A percentile compares a stretch with the other conserved stretches of the same genome.
Conservation (phyloP, 164 flowering plant genomes). For the Berberis vulgaris region DNA sequence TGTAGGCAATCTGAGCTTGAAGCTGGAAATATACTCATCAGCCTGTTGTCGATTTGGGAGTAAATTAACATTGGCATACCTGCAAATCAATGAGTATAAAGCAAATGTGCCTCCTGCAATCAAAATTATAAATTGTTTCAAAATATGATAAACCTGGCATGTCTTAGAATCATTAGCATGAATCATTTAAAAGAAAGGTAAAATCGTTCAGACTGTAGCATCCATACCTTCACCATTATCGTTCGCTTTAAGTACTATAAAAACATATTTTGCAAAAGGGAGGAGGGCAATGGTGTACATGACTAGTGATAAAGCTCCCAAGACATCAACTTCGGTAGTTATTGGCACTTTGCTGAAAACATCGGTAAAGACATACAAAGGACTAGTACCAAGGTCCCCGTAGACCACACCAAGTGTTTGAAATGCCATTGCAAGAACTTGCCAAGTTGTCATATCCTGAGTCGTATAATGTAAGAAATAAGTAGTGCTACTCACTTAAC, state of each 20-base stretch:
- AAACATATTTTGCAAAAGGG: conserved; percentile 85
- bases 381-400: conserved; percentile 98
- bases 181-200: neutral
- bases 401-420: conserved; percentile 98
- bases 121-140: conserved; percentile 8
- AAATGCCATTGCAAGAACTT: conserved; percentile 72
- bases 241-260: conserved; percentile 93
- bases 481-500: too few relatives aligned
- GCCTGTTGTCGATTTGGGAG: conserved; percentile 85
- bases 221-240: conserved; percentile 93
- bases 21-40: conserved; percentile 92
- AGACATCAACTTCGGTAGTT: conserved; percentile 67
- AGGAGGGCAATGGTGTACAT: conserved; percentile 93
- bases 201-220: neutral
- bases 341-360: conserved; percentile 90
- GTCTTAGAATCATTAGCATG: neutral
- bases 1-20: conserved; percentile 82
- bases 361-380: conserved; percentile 85
- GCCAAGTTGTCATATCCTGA: conserved; percentile 61
- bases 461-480: conserved; percentile 6
- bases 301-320: conserved; percentile 91
- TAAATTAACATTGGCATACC: conserved; percentile 91
- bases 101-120: conserved; percentile 97
- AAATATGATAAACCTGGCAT: neutral
- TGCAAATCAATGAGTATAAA: conserved; percentile 80